Conservation (phyloP, 495 filamentous ascomycete genomes). For the Daldinia childiae region DNA sequence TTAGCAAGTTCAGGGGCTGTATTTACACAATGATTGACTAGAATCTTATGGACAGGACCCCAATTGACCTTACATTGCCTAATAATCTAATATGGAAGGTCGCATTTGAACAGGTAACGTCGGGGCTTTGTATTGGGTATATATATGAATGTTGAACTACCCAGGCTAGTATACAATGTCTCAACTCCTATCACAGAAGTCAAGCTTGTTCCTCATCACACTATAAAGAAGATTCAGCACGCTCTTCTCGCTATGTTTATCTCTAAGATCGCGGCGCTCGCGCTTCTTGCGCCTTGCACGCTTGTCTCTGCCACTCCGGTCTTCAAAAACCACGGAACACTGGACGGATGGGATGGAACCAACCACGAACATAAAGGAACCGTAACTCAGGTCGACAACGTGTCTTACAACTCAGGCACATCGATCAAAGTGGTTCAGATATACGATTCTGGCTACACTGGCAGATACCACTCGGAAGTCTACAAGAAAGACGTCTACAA, state of each 20-base stretch:
- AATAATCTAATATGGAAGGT: slow-evolving; percentile 11
- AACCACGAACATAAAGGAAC: slow-evolving; percentile 56
- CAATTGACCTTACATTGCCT: neutral
- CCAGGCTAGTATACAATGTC: neutral
- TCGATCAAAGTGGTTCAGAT: slow-evolving; percentile 63
- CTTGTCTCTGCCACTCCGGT: slow-evolving; percentile 44
- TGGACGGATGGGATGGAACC: slow-evolving; percentile 54
- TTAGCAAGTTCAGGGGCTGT: slow-evolving; percentile 13
- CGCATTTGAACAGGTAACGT: neutral
- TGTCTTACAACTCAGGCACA: slow-evolving; percentile 52
- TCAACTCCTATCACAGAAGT: neutral
- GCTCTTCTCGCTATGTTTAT: slow-evolving; percentile 10
- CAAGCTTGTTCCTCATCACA: neutral
- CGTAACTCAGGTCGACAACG: slow-evolving; percentile 56
- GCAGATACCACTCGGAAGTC: slow-evolving; percentile 64
- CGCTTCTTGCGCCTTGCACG: slow-evolving; percentile 21
- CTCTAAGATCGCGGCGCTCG: slow-evolving; percentile 21
- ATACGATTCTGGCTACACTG: slow-evolving; percentile 56
- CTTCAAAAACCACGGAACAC: slow-evolving; percentile 60
- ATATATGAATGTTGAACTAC: slow-evolving; percentile 17
- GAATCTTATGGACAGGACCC: slow-evolving; percentile 2
- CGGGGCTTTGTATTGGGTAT: neutral
- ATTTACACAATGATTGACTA: slow-evolving; percentile 5
- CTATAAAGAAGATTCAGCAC: neutral
- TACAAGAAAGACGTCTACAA: slow-evolving; percentile 55